Evolutionary conservation across 2,329 filamentous ascomycete genomes (phyloP).

Genomic region (Sporothrix mexicana): DNA sequence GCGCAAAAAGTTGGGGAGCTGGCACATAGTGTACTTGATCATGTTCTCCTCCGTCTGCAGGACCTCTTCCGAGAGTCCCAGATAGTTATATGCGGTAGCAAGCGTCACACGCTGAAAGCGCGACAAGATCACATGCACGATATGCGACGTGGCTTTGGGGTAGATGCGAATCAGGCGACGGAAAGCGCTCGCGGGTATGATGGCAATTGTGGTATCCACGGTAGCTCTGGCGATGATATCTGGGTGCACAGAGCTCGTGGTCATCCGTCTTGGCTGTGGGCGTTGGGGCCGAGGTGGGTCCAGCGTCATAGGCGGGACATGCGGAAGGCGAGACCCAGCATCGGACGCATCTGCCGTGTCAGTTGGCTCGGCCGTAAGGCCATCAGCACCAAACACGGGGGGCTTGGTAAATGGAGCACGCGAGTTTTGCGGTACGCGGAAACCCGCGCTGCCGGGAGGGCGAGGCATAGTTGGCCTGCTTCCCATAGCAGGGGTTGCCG

Average conservation of each 20-base stretch:
- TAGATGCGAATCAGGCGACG: constrained; percentile 90
- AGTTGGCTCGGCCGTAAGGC: constrained; percentile 40
- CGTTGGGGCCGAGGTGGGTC: constrained; percentile 53
- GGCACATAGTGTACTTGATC: constrained; percentile 89
- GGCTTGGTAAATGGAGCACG: constrained; percentile 49
- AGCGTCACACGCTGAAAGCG: constrained; percentile 93
- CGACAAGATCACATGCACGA: constrained; percentile 96
- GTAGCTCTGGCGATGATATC: constrained; percentile 97
- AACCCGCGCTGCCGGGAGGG: constrained; percentile 43
- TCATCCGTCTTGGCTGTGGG: constrained; percentile 53
- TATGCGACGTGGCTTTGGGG: constrained; percentile 94
- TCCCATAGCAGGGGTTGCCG: constrained; percentile 41
- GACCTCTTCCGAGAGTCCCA: constrained; percentile 90
- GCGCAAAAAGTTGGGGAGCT: constrained; percentile 87
- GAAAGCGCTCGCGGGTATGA: constrained; percentile 96
- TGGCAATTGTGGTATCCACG: constrained; percentile 95
- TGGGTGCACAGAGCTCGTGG: constrained; percentile 83
- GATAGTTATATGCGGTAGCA: constrained; percentile 90
- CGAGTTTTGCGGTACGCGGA: constrained; percentile 44
- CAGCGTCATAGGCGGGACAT: constrained; percentile 77
- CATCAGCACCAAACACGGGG: constrained; percentile 43
- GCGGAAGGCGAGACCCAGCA: constrained; percentile 53
- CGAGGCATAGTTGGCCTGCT: constrained; percentile 41
- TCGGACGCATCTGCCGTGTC: constrained; percentile 25
- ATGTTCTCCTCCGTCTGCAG: constrained; percentile 91